phyloP scores from a whole-genome alignment of 1,284 basidiomycete species.

The Apiotrichum veenhuisii region DNA sequence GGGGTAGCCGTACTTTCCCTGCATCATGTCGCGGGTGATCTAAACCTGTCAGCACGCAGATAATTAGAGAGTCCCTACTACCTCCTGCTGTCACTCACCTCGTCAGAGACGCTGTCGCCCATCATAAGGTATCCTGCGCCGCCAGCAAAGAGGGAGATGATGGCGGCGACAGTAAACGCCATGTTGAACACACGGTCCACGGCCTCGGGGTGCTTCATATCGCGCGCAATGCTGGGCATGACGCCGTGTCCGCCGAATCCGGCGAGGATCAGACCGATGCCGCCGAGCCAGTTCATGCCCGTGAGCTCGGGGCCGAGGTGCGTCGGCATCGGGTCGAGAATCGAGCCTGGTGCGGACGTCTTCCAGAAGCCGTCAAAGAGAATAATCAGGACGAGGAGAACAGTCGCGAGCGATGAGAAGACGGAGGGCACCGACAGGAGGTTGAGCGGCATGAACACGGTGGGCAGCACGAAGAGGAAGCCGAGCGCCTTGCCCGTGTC shows the following conservation, averaged over 20 bases:
- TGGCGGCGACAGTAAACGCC: conserved; percentile 57
- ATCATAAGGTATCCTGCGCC: conserved; percentile 90
- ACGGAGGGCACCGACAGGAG: conserved; percentile 81
- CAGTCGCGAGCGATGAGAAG: conserved; percentile 72
- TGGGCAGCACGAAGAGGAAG: conserved; percentile 70
- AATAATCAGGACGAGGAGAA: conserved; percentile 74
- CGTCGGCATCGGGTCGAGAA: conserved; percentile 71
- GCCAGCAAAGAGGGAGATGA: conserved; percentile 74
- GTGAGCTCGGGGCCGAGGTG: conserved; percentile 59
- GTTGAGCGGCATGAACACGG: conserved; percentile 75
- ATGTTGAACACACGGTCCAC: conserved; percentile 61
- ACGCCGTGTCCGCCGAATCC: conserved; percentile 94
- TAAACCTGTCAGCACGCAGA: neutral
- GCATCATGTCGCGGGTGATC: conserved; percentile 81
- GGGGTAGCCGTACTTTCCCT: conserved; percentile 68
- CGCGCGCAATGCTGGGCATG: conserved; percentile 80
- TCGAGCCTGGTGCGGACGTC: conserved; percentile 70
- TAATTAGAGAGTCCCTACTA: no score
- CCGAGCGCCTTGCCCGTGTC: conserved; percentile 72
- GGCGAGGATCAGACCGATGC: conserved; percentile 89
- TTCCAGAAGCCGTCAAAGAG: conserved; percentile 81
- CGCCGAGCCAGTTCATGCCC: conserved; percentile 51
- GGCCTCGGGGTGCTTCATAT: conserved; percentile 79
- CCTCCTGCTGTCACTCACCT: conserved; percentile 36
- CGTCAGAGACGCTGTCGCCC: conserved; percentile 73